Evolutionary conservation across 768 basidiomycete species (phyloP), one percentile per base, ranked within the genome.

Genomic region (Naganishia vishniacii): DNA sequence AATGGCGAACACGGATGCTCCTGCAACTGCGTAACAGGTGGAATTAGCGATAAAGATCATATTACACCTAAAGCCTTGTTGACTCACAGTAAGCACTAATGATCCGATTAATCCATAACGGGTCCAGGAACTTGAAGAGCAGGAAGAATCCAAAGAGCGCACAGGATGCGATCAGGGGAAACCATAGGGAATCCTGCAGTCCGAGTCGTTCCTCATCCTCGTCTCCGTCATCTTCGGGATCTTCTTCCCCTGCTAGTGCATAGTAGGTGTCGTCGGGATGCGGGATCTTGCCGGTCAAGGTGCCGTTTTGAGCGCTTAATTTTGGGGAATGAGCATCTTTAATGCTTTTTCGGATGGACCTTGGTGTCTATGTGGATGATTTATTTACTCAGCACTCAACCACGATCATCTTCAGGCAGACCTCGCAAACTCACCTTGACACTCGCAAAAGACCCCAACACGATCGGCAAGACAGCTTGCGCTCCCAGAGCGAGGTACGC

Each of bases 91-190:
- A 79, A 0, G 71, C 67, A 18, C 76, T 86, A 25, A 94, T 79
- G 5, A 91, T 68, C 81, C 82, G 83, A 77, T 93, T 93, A 62
- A 94, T 84, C 86, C 88, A 89, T 64, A 85, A 84, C 69, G 68
- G 84, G 32, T 89, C 89, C 59, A 88, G 77, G 73, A 86, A 90
- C 71, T 84, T 86, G 62, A 94, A 81, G 28, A 88, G 75, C 61
- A 82, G 66, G 70, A 87, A 92, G 66, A 91, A 74, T 4, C 85
- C 83, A 67, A 88, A 79, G 31, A 94, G 80, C 32, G 82, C 82
- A 6, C 80, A 80, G 0, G 88, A 89, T 4, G 88, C 90, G 29
- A 78, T 49, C 0, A 78, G 62, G 13, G 79, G 78, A 59, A 79
- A 77, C 48, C 73, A 37, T 26, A 77, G 67, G 16, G 75, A 73